Base-by-base conservation (phyloP, 2,329 filamentous ascomycete genomes). In the Cytospora piceae region DNA sequence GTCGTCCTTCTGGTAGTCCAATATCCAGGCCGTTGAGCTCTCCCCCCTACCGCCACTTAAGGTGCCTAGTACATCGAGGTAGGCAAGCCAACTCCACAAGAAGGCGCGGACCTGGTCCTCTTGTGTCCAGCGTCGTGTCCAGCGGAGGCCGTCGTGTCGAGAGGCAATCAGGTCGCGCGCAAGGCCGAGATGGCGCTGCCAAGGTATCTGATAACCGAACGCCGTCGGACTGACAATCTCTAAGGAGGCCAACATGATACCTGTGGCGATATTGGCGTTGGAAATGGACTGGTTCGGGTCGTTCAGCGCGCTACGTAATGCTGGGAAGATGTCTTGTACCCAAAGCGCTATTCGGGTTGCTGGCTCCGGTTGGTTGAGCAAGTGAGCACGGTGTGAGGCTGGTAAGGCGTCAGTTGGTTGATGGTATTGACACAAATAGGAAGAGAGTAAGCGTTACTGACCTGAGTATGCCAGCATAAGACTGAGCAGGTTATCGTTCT, bases 211-310 rank as follows among this genome's bases (percentile, higher is more conserved):
- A n/a, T 92, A 88, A 62, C 90, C 91, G 73, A 95, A 94, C 0
- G 90, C 90, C 64, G 89, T 90, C 0, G 92, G 92, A 0, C 90
- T 93, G 58, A 95, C 89, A 64, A 95, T 94, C 73, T 95, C 91
- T 24, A 95, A 81, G 1, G 91, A 94, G 0, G 91, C 87, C 55
- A 96, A 84, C 90, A 95, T 93, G 68, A 96, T 93, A 9, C 92
- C 90, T 0, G 91, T 92, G 0, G 92, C 91, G 3, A 96, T 81
- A 63, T 90, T 91, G 20, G 87, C 86, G 70, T 93, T 88, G 0
- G 90, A 89, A 14, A 93, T 87, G 51, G 87, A 85, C 68, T 85
- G 82, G 49, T 82, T 81, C 0, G 84, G 82, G 62, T 88, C 83
- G 66, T 84, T 82, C 27, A 95, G 81, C 1, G 90, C 88, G 67